A percentile compares a stretch with the other conserved stretches of the same genome.
These are phyloP conservation scores for Botryotinia convoluta DNA, from an alignment of 2,329 filamentous ascomycete genomes.

Conservation along the genomic window DNA sequence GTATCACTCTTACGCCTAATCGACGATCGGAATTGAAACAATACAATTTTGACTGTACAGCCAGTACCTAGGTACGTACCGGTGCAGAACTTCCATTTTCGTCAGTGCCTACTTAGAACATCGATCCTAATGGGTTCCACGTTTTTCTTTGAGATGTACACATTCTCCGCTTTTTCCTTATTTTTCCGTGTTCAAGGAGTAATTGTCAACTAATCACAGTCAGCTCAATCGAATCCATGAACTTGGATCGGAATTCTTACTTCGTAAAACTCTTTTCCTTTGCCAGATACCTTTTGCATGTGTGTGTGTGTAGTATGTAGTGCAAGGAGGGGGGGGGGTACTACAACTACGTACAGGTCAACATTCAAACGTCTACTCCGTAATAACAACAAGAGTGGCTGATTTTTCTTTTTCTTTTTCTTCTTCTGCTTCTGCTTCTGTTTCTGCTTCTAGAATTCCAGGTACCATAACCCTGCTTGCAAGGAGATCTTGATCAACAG, in stretches of 20 bases:
- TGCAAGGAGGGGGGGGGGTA: not conserved
- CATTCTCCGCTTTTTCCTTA: slow-evolving; percentile 1
- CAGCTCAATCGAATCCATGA: not conserved
- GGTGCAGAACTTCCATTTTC: not conserved
- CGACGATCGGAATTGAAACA: not conserved
- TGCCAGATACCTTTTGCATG: not conserved
- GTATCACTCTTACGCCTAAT: not conserved
- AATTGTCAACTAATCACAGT: not conserved
- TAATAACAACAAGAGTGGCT: not conserved
- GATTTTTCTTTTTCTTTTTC: not conserved
- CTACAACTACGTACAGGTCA: not conserved
- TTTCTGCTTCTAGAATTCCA: not conserved
- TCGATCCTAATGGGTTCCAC: slow-evolving; percentile 3
- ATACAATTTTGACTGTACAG: not conserved
- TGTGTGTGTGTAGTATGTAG: not conserved
- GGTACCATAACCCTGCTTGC: not conserved
- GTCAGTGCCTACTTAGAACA: not conserved
- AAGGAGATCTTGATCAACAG: not conserved
- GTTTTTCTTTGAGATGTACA: not conserved
- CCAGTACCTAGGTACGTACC: not conserved
- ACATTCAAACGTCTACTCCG: not conserved
- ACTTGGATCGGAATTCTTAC: not conserved
- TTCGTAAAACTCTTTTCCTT: not conserved
- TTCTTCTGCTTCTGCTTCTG: not conserved
- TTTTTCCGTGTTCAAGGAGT: slow-evolving; percentile 3